These are phyloP conservation scores for Xerocomus spinulosus DNA, from an alignment of 768 basidiomycete genomes.

Conservation along the genomic window DNA sequence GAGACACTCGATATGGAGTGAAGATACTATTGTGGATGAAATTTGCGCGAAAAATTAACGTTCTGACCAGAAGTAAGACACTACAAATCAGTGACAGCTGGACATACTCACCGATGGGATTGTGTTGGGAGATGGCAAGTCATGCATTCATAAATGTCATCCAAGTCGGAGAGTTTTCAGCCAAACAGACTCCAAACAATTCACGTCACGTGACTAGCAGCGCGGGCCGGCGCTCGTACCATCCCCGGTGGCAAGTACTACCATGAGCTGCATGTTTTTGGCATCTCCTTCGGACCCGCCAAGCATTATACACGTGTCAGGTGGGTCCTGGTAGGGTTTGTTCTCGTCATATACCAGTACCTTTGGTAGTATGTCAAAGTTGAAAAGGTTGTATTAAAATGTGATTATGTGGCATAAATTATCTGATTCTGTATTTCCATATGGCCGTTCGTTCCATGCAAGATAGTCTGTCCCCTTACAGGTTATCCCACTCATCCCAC, in stretches of 20 bases:
- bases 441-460: not conserved
- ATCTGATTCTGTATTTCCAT: constrained; percentile 3
- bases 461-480: constrained; percentile 38
- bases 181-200: not conserved
- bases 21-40: constrained; percentile 3
- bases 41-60: not conserved
- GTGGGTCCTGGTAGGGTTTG: too few species aligned
- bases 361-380: too few species aligned
- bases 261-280: too few species aligned
- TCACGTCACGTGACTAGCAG: too few species aligned
- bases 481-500: constrained; percentile 82
- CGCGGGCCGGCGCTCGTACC: too few species aligned
- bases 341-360: too few species aligned
- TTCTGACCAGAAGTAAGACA: constrained; percentile 1
- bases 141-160: not conserved
- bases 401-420: constrained; percentile 8
- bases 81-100: not conserved
- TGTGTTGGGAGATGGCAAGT: not conserved
- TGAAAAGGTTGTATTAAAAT: constrained; percentile 7
- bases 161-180: not conserved
- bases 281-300: too few species aligned
- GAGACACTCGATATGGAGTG: constrained; percentile 14
- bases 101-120: not conserved
- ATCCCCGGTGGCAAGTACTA: too few species aligned
- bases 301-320: too few species aligned